These are phyloP conservation scores for Rhodamnia rubescens DNA, from an alignment of 345 rosid species.

Conservation along the genomic window DNA sequence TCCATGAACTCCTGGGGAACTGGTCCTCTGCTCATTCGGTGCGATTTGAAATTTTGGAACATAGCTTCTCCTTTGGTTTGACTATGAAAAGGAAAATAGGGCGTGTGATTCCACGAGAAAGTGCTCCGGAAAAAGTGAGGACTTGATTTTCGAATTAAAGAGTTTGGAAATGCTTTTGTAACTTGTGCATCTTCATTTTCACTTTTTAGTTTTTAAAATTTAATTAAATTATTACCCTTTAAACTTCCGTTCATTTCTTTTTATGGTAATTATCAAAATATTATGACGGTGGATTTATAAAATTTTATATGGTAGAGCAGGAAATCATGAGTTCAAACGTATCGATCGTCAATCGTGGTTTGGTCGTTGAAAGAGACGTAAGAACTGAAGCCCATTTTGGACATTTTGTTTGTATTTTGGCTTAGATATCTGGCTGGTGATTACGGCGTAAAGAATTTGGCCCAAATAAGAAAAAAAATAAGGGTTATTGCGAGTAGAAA, in stretches of 20 bases:
- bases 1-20: background rate
- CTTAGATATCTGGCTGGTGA: background rate
- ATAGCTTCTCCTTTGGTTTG: background rate
- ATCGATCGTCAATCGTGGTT: background rate
- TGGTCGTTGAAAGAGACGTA: background rate
- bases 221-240: background rate
- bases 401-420: background rate
- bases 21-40: background rate
- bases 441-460: background rate
- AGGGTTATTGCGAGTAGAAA: background rate
- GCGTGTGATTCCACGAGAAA: background rate
- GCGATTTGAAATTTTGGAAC: background rate
- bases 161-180: background rate
- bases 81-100: background rate
- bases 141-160: background rate
- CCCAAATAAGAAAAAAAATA: background rate
- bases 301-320: background rate
- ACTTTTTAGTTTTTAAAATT: background rate
- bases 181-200: background rate
- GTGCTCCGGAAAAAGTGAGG: background rate
- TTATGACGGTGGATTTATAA: fast-evolving
- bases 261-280: background rate
- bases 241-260: background rate
- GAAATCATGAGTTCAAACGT: background rate
- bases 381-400: background rate